Conservation (phyloP, 331 rosid genomes). For the Spiraea crenata region DNA sequence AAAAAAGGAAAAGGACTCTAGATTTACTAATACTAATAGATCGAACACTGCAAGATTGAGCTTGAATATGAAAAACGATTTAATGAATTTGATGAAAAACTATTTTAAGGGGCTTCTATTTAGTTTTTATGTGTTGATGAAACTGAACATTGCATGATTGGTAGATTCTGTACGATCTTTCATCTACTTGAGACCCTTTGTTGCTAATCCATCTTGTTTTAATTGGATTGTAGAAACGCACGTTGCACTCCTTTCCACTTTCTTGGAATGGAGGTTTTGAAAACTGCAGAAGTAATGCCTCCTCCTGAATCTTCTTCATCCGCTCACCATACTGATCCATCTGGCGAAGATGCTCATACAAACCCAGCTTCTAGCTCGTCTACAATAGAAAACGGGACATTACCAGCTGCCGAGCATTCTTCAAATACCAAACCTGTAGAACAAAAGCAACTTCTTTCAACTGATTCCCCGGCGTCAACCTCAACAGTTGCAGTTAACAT, state of each 20-base stretch:
- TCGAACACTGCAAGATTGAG: no score
- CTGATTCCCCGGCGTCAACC: constrained; percentile 31
- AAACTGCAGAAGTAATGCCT: constrained; percentile 42
- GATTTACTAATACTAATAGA: no score
- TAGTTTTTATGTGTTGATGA: neutral
- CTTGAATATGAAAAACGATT: no score
- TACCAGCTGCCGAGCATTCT: constrained; percentile 27
- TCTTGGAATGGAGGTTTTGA: constrained; percentile 66
- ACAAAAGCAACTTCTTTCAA: constrained; percentile 37
- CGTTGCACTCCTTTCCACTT: constrained; percentile 29
- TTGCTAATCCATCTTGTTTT: constrained; percentile 31
- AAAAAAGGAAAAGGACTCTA: no score
- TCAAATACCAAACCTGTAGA: constrained; percentile 33
- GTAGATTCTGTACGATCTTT: neutral
- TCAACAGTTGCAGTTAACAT: neutral
- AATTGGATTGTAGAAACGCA: constrained; percentile 31
- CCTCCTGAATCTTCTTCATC: constrained; percentile 40
- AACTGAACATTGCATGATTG: constrained; percentile 4
- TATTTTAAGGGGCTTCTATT: no score
- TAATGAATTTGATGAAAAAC: no score
- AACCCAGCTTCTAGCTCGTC: constrained; percentile 34
- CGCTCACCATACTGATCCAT: constrained; percentile 28
- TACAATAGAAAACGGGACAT: constrained; percentile 23
- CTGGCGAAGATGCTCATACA: constrained; percentile 30
- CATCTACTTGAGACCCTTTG: neutral